Evolutionary conservation across 352 stramenopile genomes (phyloP).

Genomic region (Globisporangium alternatum): DNA sequence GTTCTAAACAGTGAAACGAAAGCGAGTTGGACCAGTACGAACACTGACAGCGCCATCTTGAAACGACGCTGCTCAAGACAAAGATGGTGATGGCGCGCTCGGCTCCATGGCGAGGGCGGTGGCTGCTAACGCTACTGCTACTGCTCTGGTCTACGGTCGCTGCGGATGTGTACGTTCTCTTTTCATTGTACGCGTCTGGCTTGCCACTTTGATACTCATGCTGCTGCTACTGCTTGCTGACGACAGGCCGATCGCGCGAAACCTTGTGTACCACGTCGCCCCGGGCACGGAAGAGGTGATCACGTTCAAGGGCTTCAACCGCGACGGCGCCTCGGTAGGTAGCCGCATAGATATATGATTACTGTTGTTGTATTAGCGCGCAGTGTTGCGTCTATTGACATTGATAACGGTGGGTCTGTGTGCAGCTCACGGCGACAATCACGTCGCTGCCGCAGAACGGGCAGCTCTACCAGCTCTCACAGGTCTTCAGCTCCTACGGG

Average conservation of each 20-base stretch:
- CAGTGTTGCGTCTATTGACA: background rate
- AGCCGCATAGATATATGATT: background rate
- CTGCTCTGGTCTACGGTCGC: background rate
- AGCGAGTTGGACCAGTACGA: too few species aligned
- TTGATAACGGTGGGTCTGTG: background rate
- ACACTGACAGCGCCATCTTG: background rate
- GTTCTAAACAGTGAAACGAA: background rate
- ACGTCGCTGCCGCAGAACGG: conserved; percentile 80
- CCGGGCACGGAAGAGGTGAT: conserved; percentile 75
- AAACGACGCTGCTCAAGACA: conserved; percentile 5
- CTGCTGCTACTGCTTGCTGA: background rate
- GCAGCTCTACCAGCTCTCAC: conserved; percentile 85
- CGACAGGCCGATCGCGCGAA: conserved; percentile 51
- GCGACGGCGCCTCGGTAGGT: conserved; percentile 38
- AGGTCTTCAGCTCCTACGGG: conserved; percentile 88
- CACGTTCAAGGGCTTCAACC: conserved; percentile 79
- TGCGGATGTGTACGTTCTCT: conserved; percentile 7
- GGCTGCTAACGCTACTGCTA: conserved; percentile 3
- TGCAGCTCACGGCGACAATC: conserved; percentile 72
- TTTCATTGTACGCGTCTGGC: background rate
- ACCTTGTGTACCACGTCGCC: conserved; percentile 73
- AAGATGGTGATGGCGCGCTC: conserved; percentile 4
- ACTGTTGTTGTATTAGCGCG: background rate
- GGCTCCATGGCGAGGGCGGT: background rate
- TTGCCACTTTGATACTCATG: background rate